Evolutionary conservation across 176 grass and related monocot species (phyloP).

Genomic region (Phyllostachys edulis): DNA sequence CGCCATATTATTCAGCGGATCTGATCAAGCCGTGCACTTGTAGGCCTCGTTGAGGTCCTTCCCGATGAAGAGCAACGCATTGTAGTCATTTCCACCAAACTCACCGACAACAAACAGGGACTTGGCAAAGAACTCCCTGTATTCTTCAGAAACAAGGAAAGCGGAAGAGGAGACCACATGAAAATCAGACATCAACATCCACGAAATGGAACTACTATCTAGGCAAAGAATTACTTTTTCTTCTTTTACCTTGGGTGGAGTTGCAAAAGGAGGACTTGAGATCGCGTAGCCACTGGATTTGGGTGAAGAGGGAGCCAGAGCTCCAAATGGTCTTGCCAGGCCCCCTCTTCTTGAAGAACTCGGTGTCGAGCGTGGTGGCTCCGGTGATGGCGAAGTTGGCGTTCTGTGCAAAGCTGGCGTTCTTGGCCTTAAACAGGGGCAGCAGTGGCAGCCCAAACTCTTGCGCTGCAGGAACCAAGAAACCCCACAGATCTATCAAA

Average conservation of each 20-base stretch:
- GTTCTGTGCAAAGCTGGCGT: conserved; percentile 57
- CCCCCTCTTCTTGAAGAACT: conserved; percentile 61
- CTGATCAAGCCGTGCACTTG: background rate
- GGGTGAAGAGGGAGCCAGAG: conserved; percentile 66
- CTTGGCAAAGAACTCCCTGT: too few species aligned
- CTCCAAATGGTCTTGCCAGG: conserved; percentile 67
- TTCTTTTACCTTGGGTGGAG: too few species aligned
- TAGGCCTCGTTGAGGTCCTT: conserved; percentile 73
- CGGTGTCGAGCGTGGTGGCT: conserved; percentile 69
- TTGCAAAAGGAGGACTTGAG: conserved; percentile 27
- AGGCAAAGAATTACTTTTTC: too few species aligned
- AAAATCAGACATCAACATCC: too few species aligned
- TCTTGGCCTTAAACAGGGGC: conserved; percentile 60
- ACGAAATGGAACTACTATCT: too few species aligned
- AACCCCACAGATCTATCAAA: background rate
- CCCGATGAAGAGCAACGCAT: conserved; percentile 52
- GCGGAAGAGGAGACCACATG: too few species aligned
- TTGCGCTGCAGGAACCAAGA: too few species aligned
- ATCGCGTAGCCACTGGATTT: conserved; percentile 88
- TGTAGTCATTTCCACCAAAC: conserved; percentile 83
- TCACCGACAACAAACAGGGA: conserved; percentile 73
- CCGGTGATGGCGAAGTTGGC: conserved; percentile 90
- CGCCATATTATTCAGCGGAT: too few species aligned
- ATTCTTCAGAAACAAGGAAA: too few species aligned
- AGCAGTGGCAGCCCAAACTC: background rate